Evolutionary conservation across 139 green algal genomes (phyloP).

Genomic region (Pseudopediastrum boryanum): DNA sequence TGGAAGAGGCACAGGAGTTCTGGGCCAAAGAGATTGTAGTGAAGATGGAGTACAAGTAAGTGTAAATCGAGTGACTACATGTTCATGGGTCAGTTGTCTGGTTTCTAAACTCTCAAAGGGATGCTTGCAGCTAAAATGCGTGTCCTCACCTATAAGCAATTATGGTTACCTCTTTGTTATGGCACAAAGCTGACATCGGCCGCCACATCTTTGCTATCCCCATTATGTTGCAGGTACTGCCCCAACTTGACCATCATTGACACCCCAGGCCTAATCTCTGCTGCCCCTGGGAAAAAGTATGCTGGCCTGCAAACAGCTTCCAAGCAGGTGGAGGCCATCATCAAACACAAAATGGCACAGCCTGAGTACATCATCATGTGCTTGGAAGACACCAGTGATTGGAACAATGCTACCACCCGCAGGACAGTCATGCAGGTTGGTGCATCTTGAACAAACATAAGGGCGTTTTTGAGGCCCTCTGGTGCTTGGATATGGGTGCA

Average conservation of each 20-base stretch:
- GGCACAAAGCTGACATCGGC: too few relatives aligned
- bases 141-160: too few relatives aligned
- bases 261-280: slow-evolving; percentile 91
- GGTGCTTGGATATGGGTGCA: too few relatives aligned
- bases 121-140: too few relatives aligned
- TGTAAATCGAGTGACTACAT: background rate
- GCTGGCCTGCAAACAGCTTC: slow-evolving; percentile 66
- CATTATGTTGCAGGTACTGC: slow-evolving; percentile 74
- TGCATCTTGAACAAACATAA: too few relatives aligned
- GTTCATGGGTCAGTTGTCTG: background rate
- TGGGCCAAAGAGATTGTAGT: slow-evolving; percentile 95
- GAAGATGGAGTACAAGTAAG: slow-evolving; percentile 86
- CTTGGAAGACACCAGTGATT: slow-evolving; percentile 94
- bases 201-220: too few relatives aligned
- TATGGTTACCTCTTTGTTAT: too few relatives aligned
- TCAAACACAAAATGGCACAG: slow-evolving; percentile 90
- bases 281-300: slow-evolving; percentile 87
- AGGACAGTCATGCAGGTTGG: slow-evolving; percentile 87
- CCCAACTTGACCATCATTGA: slow-evolving; percentile 99
- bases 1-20: slow-evolving; percentile 90
- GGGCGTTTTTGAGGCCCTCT: too few relatives aligned
- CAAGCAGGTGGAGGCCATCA: slow-evolving; percentile 82
- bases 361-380: slow-evolving; percentile 96
- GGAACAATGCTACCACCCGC: slow-evolving; percentile 93
- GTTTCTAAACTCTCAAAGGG: too few relatives aligned